Evolutionary conservation across 352 stramenopile genomes (phyloP).

Genomic region (Pythium rhizo-oryzae): DNA sequence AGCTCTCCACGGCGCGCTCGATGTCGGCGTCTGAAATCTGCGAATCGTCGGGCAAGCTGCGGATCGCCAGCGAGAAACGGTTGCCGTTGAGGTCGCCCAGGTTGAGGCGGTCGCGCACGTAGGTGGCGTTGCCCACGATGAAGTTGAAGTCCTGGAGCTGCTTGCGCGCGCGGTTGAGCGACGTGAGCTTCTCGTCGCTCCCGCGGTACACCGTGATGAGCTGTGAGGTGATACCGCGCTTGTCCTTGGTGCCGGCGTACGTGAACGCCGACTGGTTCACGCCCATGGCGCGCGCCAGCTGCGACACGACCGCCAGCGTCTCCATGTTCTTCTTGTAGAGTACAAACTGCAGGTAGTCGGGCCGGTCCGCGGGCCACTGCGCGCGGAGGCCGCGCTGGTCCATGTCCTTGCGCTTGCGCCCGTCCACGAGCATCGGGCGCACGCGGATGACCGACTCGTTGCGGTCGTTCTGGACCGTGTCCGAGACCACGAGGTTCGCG

Average conservation of each 20-base stretch:
- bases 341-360: slow-evolving; percentile 95
- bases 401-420: slow-evolving; percentile 42
- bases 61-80: slow-evolving; percentile 92
- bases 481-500: slow-evolving; percentile 74
- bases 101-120: slow-evolving; percentile 82
- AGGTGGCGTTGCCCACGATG: slow-evolving; percentile 92
- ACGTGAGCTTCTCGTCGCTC: slow-evolving; percentile 44
- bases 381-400: slow-evolving; percentile 49
- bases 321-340: slow-evolving; percentile 98
- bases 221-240: slow-evolving; percentile 95
- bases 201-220: slow-evolving; percentile 92
- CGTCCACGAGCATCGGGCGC: slow-evolving; percentile 39
- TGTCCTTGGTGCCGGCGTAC: slow-evolving; percentile 97
- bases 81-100: slow-evolving; percentile 93
- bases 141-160: slow-evolving; percentile 76
- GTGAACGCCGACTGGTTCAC: slow-evolving; percentile 74
- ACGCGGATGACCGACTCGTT: slow-evolving; percentile 58
- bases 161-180: slow-evolving; percentile 21
- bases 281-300: slow-evolving; percentile 74
- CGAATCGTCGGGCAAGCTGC: slow-evolving; percentile 80
- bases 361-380: slow-evolving; percentile 74
- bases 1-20: slow-evolving; percentile 41
- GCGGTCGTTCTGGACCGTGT: slow-evolving; percentile 72
- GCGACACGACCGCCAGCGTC: slow-evolving; percentile 82
- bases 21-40: slow-evolving; percentile 38